A percentile compares a stretch with the other conserved stretches of the same genome.
These are phyloP conservation scores for Pestalotiopsis sp. DNA, from an alignment of 2,329 filamentous ascomycete species.

Conservation along the genomic window DNA sequence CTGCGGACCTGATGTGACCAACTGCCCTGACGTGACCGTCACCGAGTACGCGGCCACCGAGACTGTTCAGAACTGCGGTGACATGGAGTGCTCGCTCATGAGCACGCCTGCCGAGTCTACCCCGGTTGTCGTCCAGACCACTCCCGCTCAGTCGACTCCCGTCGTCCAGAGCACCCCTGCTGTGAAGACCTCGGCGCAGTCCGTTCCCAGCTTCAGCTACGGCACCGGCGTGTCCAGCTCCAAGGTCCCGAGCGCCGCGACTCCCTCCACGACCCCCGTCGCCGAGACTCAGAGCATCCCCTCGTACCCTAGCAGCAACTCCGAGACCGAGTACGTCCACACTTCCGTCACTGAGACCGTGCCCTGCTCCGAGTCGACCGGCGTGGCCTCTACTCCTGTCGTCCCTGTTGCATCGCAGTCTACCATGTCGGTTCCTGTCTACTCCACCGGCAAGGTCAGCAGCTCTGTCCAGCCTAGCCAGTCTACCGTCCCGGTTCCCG, in stretches of 20 bases:
- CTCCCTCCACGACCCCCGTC: not conserved
- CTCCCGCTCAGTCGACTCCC: not conserved
- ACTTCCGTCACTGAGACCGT: not conserved
- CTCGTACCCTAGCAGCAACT: not conserved
- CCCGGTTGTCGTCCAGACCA: not conserved
- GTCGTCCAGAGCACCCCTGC: not conserved
- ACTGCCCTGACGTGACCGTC: not conserved
- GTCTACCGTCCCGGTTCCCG: not conserved
- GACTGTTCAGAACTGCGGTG: not conserved
- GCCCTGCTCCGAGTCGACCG: not conserved
- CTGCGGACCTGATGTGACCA: not conserved
- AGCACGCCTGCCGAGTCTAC: not conserved
- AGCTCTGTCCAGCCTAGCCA: not conserved
- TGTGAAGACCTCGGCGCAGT: not conserved
- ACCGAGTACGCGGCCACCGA: not conserved
- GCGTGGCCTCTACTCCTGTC: not conserved
- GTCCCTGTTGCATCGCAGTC: not conserved
- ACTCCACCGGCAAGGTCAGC: not conserved
- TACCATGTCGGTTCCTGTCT: not conserved
- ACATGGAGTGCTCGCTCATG: not conserved
- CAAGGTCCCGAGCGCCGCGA: not conserved
- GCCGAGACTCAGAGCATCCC: not conserved
- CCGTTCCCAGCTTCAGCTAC: not conserved
- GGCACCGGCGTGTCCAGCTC: too few species aligned
- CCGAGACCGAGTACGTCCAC: conserved; percentile 2